phyloP scores from a whole-genome alignment of 2,329 filamentous ascomycete species.

The Phaeosphaeria sp. region DNA sequence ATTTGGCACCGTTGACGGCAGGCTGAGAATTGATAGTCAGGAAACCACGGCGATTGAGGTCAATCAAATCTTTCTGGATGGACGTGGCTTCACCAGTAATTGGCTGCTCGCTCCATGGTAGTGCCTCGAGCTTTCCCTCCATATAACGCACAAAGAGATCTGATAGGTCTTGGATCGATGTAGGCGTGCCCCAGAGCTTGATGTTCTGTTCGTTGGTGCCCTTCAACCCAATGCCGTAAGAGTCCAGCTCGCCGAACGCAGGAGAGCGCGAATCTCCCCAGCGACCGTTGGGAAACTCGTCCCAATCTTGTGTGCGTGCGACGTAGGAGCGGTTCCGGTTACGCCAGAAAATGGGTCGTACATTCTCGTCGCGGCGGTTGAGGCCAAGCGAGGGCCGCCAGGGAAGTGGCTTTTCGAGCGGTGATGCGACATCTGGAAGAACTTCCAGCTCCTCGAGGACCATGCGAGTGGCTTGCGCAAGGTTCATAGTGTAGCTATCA shows the following conservation, averaged over 20 bases:
- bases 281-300: conserved; percentile 97
- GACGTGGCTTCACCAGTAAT: conserved; percentile 82
- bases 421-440: conserved; percentile 77
- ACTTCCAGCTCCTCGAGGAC: conserved; percentile 88
- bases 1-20: conserved; percentile 89
- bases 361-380: conserved; percentile 89
- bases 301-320: conserved; percentile 95
- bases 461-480: conserved; percentile 92
- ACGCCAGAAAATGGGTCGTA: conserved; percentile 98
- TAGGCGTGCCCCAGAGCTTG: conserved; percentile 90
- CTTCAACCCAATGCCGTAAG: conserved; percentile 91
- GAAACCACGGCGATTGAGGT: conserved; percentile 84
- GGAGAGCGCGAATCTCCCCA: conserved; percentile 98
- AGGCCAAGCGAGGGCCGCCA: conserved; percentile 95
- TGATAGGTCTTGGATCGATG: conserved; percentile 79
- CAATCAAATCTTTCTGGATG: conserved; percentile 78
- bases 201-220: conserved; percentile 96
- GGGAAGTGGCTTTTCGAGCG: conserved; percentile 86
- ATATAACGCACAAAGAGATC: conserved; percentile 87
- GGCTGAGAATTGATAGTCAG: conserved; percentile 98
- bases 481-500: conserved; percentile 92
- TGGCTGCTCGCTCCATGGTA: conserved; percentile 93
- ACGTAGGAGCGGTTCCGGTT: conserved; percentile 97
- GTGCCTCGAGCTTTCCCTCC: conserved; percentile 76
- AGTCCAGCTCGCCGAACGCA: conserved; percentile 92